Evolutionary conservation across 148 eudicot genomes (phyloP).

Genomic region (Drosera capensis): DNA sequence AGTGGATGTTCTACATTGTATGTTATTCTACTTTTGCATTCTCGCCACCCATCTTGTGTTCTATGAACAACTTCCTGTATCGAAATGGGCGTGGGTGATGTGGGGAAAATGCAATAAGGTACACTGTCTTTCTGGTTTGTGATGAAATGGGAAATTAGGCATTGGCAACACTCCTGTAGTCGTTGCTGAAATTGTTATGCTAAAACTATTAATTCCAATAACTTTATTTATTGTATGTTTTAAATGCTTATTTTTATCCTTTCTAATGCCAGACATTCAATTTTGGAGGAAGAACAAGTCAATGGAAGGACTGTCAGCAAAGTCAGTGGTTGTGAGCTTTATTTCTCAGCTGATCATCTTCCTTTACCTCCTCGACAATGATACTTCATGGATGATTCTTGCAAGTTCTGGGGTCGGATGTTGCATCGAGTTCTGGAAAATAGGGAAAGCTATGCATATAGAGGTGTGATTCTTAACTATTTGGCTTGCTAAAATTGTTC

Average conservation of each 20-base stretch:
- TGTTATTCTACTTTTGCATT: conserved; percentile 1
- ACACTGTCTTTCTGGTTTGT: no score
- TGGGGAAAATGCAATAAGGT: no score
- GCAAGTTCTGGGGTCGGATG: conserved; percentile 89
- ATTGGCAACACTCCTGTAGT: no score
- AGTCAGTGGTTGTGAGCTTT: conserved; percentile 80
- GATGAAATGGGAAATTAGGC: no score
- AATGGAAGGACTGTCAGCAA: conserved; percentile 96
- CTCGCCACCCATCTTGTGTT: neutral
- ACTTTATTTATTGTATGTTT: no score
- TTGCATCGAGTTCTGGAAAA: conserved; percentile 98
- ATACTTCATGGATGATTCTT: conserved; percentile 98
- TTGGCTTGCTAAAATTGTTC: neutral
- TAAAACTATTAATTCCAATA: no score
- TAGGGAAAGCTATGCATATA: conserved; percentile 98
- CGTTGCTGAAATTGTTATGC: no score
- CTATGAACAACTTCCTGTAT: neutral
- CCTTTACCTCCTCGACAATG: conserved; percentile 90
- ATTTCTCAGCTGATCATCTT: conserved; percentile 70
- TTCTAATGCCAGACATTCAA: conserved; percentile 55
- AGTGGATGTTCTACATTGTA: conserved; percentile 5
- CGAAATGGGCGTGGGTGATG: no score
- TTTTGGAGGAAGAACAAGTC: conserved; percentile 99
- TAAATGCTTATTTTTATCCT: no score
- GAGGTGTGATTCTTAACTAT: conserved; percentile 38